Percentiles rank a stretch among this genome's conserved stretches.
These are phyloP conservation scores for Gnomoniopsis sp. DNA, from an alignment of 2,329 filamentous ascomycete species.

Conservation along the genomic window DNA sequence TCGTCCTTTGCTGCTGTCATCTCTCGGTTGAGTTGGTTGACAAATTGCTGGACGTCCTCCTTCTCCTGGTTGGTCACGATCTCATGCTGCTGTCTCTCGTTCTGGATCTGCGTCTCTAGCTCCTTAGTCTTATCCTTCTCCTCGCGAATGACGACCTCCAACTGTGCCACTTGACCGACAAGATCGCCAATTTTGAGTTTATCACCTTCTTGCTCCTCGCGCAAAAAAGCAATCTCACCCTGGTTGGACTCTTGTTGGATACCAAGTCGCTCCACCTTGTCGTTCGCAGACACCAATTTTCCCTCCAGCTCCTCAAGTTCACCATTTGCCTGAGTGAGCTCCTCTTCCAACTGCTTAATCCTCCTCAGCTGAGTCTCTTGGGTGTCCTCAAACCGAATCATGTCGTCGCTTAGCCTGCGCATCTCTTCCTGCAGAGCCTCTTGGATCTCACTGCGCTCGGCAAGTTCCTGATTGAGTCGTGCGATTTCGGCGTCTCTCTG, in stretches of 20 bases:
- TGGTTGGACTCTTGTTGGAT: conserved; percentile 93
- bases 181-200: conserved; percentile 97
- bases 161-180: conserved; percentile 74
- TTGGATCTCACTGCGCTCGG: conserved; percentile 80
- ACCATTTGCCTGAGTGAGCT: conserved; percentile 77
- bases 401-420: conserved; percentile 82
- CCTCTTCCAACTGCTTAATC: conserved; percentile 78
- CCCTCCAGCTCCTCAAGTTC: conserved; percentile 85
- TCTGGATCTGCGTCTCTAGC: conserved; percentile 69
- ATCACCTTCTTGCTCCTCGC: conserved; percentile 94
- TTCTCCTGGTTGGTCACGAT: conserved; percentile 85
- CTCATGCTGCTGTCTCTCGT: conserved; percentile 83
- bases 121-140: conserved; percentile 75
- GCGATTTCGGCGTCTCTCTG: conserved; percentile 69
- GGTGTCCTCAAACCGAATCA: conserved; percentile 86
- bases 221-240: conserved; percentile 88
- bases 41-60: conserved; percentile 88
- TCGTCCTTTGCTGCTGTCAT: conserved; percentile 82
- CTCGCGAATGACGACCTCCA: conserved; percentile 76
- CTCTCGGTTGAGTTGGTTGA: conserved; percentile 90
- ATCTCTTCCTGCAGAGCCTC: conserved; percentile 90
- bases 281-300: conserved; percentile 77
- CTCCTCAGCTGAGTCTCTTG: conserved; percentile 73
- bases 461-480: conserved; percentile 67
- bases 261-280: conserved; percentile 81